Evolutionary conservation across 768 basidiomycete genomes (phyloP).

Genomic region (Podaxis pistillaris): DNA sequence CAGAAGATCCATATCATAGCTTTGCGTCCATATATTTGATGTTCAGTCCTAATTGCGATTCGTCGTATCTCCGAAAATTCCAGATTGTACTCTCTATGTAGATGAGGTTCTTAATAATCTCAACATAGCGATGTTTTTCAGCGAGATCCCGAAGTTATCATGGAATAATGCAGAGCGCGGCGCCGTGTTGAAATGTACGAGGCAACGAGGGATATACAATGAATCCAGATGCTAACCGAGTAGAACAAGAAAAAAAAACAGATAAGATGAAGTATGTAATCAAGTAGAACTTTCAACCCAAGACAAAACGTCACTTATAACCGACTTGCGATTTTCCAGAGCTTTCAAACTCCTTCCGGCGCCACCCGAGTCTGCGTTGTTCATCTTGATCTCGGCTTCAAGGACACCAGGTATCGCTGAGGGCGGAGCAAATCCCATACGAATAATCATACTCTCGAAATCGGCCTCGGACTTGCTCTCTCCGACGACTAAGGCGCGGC

Average conservation of each 20-base stretch:
- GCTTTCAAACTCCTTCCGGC: background rate
- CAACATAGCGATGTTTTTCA: no score
- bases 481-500: background rate
- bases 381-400: background rate
- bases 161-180: no score
- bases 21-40: no score
- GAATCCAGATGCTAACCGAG: background rate
- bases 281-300: slow-evolving; percentile 11
- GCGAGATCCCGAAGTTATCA: no score
- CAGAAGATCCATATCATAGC: no score
- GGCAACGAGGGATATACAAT: background rate
- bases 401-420: no score
- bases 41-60: no score
- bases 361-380: background rate
- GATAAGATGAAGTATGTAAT: background rate
- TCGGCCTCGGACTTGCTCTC: background rate
- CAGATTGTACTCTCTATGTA: no score
- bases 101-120: no score
- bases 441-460: background rate
- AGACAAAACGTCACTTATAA: slow-evolving; percentile 6
- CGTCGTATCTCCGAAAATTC: no score
- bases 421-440: slow-evolving; percentile 2
- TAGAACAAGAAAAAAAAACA: background rate
- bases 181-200: no score
- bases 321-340: background rate